phyloP scores from a whole-genome alignment of 495 filamentous ascomycete species.

The Parachaetomium inaequale region DNA sequence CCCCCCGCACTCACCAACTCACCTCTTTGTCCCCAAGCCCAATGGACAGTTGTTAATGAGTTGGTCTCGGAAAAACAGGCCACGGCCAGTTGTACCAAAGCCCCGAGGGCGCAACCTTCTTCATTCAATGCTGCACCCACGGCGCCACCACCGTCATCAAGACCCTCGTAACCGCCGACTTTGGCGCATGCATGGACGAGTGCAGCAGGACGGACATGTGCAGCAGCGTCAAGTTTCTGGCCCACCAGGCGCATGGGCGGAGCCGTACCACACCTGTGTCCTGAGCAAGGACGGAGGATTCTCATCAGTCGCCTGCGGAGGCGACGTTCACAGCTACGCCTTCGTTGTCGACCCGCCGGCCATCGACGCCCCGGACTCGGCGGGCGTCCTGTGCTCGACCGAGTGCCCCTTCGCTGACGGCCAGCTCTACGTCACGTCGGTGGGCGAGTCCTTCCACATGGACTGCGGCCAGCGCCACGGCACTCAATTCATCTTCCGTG shows the following conservation, averaged over 20 bases:
- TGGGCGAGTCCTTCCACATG: slow-evolving; percentile 8
- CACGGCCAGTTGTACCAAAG: slow-evolving; percentile 7
- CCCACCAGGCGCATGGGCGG: background rate
- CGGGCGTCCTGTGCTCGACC: slow-evolving; percentile 11
- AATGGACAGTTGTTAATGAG: background rate
- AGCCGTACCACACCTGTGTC: background rate
- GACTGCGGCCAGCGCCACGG: slow-evolving; percentile 7
- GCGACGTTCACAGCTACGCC: slow-evolving; percentile 4
- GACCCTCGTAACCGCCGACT: background rate
- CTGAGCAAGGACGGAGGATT: slow-evolving; percentile 1
- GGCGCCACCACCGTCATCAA: background rate
- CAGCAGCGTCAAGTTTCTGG: slow-evolving; percentile 8
- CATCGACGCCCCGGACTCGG: slow-evolving; percentile 2
- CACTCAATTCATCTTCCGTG: slow-evolving; percentile 2
- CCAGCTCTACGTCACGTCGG: slow-evolving; percentile 4
- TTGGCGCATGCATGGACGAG: slow-evolving; percentile 7
- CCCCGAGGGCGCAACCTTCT: background rate
- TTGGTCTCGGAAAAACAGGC: background rate
- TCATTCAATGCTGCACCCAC: slow-evolving; percentile 10
- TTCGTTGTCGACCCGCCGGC: slow-evolving; percentile 6
- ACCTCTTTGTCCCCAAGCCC: background rate
- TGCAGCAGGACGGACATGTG: slow-evolving; percentile 10
- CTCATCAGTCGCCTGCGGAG: background rate
- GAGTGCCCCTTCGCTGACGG: background rate
- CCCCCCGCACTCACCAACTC: too few relatives aligned